Conservation (phyloP, 129 eudicot species). For the Logfia minima region DNA sequence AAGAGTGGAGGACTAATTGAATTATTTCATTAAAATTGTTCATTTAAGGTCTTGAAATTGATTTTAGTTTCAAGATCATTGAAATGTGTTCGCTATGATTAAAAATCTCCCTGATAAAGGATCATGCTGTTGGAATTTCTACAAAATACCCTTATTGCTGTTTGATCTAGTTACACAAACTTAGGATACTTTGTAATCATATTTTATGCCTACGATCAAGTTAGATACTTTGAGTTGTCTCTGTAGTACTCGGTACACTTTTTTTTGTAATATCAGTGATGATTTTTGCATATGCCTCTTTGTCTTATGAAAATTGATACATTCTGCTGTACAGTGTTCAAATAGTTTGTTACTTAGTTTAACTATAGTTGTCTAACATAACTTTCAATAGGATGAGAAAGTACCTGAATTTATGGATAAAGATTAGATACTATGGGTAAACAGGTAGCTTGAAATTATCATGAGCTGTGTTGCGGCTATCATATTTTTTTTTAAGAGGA, state of each 20-base stretch:
- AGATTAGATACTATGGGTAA: neutral
- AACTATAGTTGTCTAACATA: neutral
- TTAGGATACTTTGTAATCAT: neutral
- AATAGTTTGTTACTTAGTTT: neutral
- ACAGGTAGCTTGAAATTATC: neutral
- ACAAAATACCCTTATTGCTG: slow-evolving; percentile 1
- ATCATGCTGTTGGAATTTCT: neutral
- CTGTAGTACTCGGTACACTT: neutral
- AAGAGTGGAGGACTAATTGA: slow-evolving; percentile 3
- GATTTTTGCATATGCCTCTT: neutral
- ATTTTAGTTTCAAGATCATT: slow-evolving; percentile 13
- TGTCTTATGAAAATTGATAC: neutral
- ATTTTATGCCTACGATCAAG: neutral
- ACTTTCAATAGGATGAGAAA: neutral
- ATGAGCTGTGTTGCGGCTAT: neutral
- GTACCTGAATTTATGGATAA: neutral
- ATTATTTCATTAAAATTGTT: slow-evolving; percentile 7
- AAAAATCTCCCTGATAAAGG: neutral
- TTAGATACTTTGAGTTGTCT: neutral
- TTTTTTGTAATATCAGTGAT: slow-evolving; percentile 12
- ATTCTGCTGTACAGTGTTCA: neutral
- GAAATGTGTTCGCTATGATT: slow-evolving; percentile 6
- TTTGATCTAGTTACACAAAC: neutral
- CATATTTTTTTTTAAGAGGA: neutral
- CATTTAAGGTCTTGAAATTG: neutral